Evolutionary conservation across 257 asterid genomes (phyloP), one percentile per base, ranked within the genome.

Genomic region (Handroanthus guayacan): DNA sequence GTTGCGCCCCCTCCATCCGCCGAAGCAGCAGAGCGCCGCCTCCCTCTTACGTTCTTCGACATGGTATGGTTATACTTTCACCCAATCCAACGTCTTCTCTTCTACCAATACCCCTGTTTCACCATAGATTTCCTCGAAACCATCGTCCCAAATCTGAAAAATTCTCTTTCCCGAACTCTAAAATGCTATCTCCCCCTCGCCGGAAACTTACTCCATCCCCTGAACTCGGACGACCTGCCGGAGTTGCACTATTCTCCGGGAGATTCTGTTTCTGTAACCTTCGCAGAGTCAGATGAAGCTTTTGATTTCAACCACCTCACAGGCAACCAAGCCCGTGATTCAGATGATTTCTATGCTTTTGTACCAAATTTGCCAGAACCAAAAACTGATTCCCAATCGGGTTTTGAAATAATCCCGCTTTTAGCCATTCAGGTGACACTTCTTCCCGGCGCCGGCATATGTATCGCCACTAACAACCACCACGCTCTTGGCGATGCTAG

Each of bases 401-500:
- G 73, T 5, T 62, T 58, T 3, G 17, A 9, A 7, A 17, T 20
- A 9, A 8, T 70, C 47, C 86, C 89, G 9, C 56, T 87, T 43
- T 12, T 87, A 0, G 82, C 90, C 2, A 31, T 84, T 9, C 87
- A 86, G 66, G 79, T 86, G 6, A 87, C 91, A 0, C 67, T 66
- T 1, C 84, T 89, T 68, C 87, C 91, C 3, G 77, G 57, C 5
- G 48, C n/a, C 0, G 89, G 89, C 2, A 57, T 89, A n/a, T 82
- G 79, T 34, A 37, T 85, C 11, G 89, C 89, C 9, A 14, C 76
- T 0, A 80, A 61, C 1, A 80, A 83, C 67, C 83, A 81, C 48
- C 93, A 86, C 25, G 76, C 50, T 4, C 50, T 52, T 9, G 91
- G 92, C 0, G 94, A 89, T 18, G 92, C 87, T 2, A 85, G 85